phyloP scores from a whole-genome alignment of 805 yeast genomes.

The Ogataea neopini region DNA sequence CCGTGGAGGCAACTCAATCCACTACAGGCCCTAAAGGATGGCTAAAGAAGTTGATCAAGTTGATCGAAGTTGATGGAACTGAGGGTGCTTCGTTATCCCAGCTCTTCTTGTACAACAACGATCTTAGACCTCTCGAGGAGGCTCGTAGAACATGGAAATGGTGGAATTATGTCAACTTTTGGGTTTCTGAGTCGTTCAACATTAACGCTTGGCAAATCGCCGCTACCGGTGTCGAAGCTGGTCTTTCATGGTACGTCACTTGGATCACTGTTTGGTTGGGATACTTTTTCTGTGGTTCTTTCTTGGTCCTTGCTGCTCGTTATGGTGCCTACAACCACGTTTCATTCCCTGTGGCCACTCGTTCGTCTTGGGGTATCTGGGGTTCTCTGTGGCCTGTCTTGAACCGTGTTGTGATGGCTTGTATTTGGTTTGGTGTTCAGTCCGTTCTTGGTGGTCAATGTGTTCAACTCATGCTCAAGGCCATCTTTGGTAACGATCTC shows the following conservation, averaged over 20 bases:
- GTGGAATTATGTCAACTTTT: slow-evolving; percentile 76
- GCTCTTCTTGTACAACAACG: slow-evolving; percentile 70
- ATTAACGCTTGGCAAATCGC: slow-evolving; percentile 92
- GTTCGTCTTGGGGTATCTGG: slow-evolving; percentile 84
- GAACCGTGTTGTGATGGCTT: slow-evolving; percentile 78
- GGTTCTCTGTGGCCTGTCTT: slow-evolving; percentile 88
- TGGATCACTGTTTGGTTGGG: slow-evolving; percentile 92
- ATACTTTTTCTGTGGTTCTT: slow-evolving; percentile 65
- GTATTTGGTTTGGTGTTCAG: slow-evolving; percentile 87
- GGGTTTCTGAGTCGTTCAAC: slow-evolving; percentile 90
- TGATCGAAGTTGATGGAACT: slow-evolving; percentile 31
- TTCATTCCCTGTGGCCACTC: slow-evolving; percentile 78
- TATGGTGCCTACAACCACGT: slow-evolving; percentile 81
- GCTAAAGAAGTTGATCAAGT: slow-evolving; percentile 1
- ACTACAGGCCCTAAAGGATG: background rate
- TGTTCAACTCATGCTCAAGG: slow-evolving; percentile 70
- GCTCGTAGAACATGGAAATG: slow-evolving; percentile 82
- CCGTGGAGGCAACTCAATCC: background rate
- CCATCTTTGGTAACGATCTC: slow-evolving; percentile 72
- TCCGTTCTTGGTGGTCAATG: slow-evolving; percentile 84
- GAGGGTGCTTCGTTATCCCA: slow-evolving; percentile 50
- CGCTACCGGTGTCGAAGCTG: slow-evolving; percentile 75
- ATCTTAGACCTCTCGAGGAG: slow-evolving; percentile 75
- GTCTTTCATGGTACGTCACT: slow-evolving; percentile 87
- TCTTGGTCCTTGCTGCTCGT: slow-evolving; percentile 71